Evolutionary conservation across 2,329 filamentous ascomycete species (phyloP), one percentile per base, ranked within the genome.

Genomic region (Beauveria bassiana): DNA sequence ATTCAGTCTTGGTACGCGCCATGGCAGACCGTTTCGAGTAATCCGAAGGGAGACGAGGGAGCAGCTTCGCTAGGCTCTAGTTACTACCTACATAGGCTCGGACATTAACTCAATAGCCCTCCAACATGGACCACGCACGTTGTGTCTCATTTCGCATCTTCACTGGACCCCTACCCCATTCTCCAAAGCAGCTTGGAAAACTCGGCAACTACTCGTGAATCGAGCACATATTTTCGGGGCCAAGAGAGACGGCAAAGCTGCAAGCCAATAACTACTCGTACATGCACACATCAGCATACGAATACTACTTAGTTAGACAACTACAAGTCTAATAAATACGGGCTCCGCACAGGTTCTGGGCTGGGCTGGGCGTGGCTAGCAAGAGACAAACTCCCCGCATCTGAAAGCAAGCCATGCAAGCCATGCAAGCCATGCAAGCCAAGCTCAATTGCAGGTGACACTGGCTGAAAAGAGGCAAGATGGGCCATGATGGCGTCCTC

Each of bases 381-480:
- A 18, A 50, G 57, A 24, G 24, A 42, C 45, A 58, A 18, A 53
- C 51, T 40, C 58, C 58, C 58, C 58, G 58, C 58, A 60, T 60
- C 49, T 45, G 4, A 20, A 18, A 42, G 22, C 22, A 22, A 22
- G 22, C 22, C 22, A 22, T 22, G n/a, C 58, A 52, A 60, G 40
- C 34, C 34, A 38, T 12, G 31, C 31, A 12, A 34, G 34, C 34
- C 34, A 38, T 12, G 40, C 53, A 45, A 56, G 58, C 58, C 50
- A 54, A 28, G 58, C 16, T 42, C 26, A 54, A 46, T n/a, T 53
- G 26, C n/a, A 46, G 58, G 50, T 60, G 58, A 60, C 58, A 60
- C 58, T 47, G 58, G 28, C 58, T 52, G 38, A 46, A 59, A 59
- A n/a, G 47, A 43, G 57, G 57, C 58, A 53, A 53, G 58, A 60